Conservation (phyloP, 2,329 filamentous ascomycete genomes). For the Diaporthe ampelina region DNA sequence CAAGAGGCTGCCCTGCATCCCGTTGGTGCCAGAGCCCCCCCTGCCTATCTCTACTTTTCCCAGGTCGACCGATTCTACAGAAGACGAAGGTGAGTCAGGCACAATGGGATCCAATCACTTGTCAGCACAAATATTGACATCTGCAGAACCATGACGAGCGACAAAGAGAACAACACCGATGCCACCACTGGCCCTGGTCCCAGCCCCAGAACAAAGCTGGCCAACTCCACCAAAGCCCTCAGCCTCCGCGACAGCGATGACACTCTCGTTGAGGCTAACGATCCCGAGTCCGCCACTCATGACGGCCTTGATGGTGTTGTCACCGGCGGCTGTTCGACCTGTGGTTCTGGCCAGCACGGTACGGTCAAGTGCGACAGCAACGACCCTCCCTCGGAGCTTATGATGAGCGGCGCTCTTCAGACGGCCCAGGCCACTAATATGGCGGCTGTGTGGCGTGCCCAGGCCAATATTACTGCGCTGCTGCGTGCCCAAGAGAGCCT, state of each 20-base stretch:
- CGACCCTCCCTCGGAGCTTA: background rate
- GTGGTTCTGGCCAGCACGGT: background rate
- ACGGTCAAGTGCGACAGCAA: constrained; percentile 1
- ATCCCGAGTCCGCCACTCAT: background rate
- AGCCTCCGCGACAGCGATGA: background rate
- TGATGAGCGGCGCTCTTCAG: constrained; percentile 20
- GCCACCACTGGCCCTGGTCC: background rate
- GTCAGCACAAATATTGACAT: background rate
- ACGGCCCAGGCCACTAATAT: background rate
- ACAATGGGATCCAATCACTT: no score
- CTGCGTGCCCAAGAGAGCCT: background rate
- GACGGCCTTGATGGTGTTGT: background rate
- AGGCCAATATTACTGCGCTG: no score
- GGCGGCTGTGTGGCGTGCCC: no score
- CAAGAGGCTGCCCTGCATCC: background rate
- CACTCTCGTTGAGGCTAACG: background rate
- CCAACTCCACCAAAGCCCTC: background rate
- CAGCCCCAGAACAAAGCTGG: background rate
- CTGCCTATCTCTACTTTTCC: background rate
- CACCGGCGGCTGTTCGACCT: constrained; percentile 9
- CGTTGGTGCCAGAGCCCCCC: background rate
- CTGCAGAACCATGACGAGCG: background rate
- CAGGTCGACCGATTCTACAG: background rate
- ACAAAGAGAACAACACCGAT: background rate
- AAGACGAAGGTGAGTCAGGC: background rate